Percentiles rank a stretch among this genome's conserved stretches.
These are phyloP conservation scores for Fraxinus greggii DNA, from an alignment of 305 asterid species.

Conservation along the genomic window DNA sequence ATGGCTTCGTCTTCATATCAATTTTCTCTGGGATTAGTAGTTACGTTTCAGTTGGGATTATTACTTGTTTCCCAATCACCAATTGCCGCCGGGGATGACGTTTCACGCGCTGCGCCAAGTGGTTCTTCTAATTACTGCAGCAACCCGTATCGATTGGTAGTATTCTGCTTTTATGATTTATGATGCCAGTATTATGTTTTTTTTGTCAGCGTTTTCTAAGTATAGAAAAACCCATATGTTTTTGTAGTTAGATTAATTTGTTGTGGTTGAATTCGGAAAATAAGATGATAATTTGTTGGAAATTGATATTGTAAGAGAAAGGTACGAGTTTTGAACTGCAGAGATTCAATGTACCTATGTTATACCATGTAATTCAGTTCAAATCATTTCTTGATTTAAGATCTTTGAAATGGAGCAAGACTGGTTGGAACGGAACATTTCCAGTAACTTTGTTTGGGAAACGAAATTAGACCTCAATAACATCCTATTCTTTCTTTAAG, in stretches of 20 bases:
- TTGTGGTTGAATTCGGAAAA: background rate
- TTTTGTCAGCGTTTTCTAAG: background rate
- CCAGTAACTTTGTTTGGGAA: background rate
- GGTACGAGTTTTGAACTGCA: background rate
- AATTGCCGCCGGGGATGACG: constrained; percentile 23
- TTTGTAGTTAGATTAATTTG: background rate
- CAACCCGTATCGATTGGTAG: constrained; percentile 32
- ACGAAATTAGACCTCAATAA: background rate
- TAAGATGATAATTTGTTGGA: background rate
- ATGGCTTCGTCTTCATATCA: constrained; percentile 18
- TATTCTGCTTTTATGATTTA: background rate
- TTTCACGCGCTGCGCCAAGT: constrained; percentile 24
- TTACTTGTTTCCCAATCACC: constrained; percentile 20
- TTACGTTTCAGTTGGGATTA: constrained; percentile 22
- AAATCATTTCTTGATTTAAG: background rate
- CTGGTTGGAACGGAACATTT: background rate
- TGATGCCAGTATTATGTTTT: background rate
- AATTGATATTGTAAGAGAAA: background rate
- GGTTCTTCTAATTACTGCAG: constrained; percentile 29
- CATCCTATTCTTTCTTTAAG: background rate
- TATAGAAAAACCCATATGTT: background rate
- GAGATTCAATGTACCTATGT: background rate
- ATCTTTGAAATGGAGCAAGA: background rate
- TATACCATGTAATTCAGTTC: background rate
- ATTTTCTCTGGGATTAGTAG: constrained; percentile 2